Base-by-base conservation (phyloP, 331 rosid species). In the Pyracantha coccinea region DNA sequence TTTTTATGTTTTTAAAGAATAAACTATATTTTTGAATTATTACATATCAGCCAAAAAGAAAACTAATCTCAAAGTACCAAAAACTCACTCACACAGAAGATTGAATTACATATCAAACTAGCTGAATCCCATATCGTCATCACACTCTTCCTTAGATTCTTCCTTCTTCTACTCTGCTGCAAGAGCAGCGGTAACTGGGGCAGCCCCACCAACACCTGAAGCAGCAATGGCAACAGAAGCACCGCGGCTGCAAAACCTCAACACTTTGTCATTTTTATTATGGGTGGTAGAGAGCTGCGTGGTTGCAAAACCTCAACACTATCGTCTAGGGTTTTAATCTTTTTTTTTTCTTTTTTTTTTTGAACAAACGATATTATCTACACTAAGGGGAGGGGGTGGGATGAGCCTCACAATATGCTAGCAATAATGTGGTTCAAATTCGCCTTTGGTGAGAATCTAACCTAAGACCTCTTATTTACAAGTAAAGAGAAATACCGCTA, bases 101-200 rank as follows among this genome's bases (percentile, higher is more conserved):
- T 14, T 16, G 17, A 5, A 38, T 6, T 27, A 27, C 19, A 61
- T 25, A 65, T 91, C 94, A 4, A 91, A 91, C 83, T 87, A 78
- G 80, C 88, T 64, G 75, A 91, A 86, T 32, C 92, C 94, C 94
- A 91, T 79, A 29, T 91, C 94, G 0, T 89, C 92, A 0, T 91
- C 97, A 64, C 94, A 89, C 74, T 87, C 97, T 79, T 91, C 94
- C 80, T 86, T 74, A 8, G 94, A 76, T 23, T 91, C 97, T 63
- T 85, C 92, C 88, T 78, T 81, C 83, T 81, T 77, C 68, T 84
- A 77, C 35, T 83, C 79, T 16, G 78, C 73, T 3, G 76, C 57
- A 4, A 80, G 78, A 68, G 87, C 87, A 7, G 75, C 79, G 4
- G 78, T 72, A 44, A 68, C 90, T 1, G 70, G 79, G 0, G 76